These are phyloP conservation scores for Thymus mandschuricus DNA, from an alignment of 257 asterid species.

Conservation along the genomic window DNA sequence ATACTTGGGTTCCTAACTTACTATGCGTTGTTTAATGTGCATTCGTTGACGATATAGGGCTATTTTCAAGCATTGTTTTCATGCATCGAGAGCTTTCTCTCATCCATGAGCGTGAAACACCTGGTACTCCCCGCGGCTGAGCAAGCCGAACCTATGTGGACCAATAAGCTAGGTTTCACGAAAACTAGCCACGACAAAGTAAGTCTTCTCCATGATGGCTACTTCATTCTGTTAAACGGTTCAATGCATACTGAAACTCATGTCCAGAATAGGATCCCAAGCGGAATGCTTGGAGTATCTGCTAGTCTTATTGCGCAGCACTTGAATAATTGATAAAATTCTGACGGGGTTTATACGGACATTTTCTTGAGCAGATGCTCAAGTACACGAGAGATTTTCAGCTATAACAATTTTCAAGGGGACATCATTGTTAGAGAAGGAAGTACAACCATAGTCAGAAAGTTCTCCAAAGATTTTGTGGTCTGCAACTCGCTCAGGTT, in stretches of 20 bases:
- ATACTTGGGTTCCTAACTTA: too few relatives aligned
- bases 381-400: constrained; percentile 75
- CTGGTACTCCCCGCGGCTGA: constrained; percentile 96
- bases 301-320: too few relatives aligned
- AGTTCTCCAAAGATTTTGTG: background rate
- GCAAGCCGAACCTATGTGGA: constrained; percentile 98
- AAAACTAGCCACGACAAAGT: constrained; percentile 81
- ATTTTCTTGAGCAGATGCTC: constrained; percentile 51
- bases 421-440: constrained; percentile 85
- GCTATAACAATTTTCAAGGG: constrained; percentile 85
- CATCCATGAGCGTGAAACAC: constrained; percentile 74
- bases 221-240: background rate
- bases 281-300: too few relatives aligned
- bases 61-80: constrained; percentile 86
- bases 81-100: constrained; percentile 76
- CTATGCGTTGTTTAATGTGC: background rate
- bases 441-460: constrained; percentile 45
- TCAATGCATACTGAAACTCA: too few relatives aligned
- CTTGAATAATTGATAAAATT: background rate
- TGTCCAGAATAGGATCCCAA: too few relatives aligned
- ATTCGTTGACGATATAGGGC: constrained; percentile 57
- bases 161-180: constrained; percentile 84
- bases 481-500: background rate
- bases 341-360: background rate
- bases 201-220: constrained; percentile 33